These are phyloP conservation scores for Coemansia sp. DNA, from an alignment of 192 early-diverging fungal species.

Conservation along the genomic window DNA sequence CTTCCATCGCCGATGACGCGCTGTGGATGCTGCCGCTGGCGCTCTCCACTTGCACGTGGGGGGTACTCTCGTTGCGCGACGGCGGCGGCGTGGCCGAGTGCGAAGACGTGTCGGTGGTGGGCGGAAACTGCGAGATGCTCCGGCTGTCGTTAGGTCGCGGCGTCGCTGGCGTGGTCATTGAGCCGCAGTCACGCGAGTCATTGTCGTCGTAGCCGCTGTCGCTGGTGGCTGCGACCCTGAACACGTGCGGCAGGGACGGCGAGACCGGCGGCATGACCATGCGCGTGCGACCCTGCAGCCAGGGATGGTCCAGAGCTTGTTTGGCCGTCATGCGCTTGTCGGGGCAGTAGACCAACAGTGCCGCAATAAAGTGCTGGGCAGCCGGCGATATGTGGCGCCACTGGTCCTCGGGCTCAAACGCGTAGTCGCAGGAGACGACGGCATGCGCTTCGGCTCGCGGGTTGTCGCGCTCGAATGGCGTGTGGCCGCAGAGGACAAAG, in stretches of 20 bases:
- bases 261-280: conserved; percentile 10
- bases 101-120: neutral
- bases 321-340: conserved; percentile 69
- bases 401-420: conserved; percentile 64
- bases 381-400: conserved; percentile 64
- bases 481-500: conserved; percentile 72
- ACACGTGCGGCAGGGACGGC: conserved; percentile 14
- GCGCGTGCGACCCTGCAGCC: conserved; percentile 56
- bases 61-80: neutral
- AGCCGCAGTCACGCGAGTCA: neutral
- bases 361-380: conserved; percentile 73
- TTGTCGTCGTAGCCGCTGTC: conserved; percentile 4
- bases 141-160: neutral
- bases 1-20: neutral
- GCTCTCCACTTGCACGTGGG: neutral
- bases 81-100: neutral
- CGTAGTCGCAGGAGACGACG: conserved; percentile 64
- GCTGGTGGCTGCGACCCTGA: neutral
- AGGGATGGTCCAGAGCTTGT: conserved; percentile 76
- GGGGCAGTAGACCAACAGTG: conserved; percentile 72
- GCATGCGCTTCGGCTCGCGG: conserved; percentile 59
- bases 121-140: neutral
- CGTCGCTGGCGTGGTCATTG: neutral
- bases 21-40: conserved; percentile 1
- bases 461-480: conserved; percentile 68